Base-by-base conservation (phyloP, 768 basidiomycete species). In the Lactarius evosmus region DNA sequence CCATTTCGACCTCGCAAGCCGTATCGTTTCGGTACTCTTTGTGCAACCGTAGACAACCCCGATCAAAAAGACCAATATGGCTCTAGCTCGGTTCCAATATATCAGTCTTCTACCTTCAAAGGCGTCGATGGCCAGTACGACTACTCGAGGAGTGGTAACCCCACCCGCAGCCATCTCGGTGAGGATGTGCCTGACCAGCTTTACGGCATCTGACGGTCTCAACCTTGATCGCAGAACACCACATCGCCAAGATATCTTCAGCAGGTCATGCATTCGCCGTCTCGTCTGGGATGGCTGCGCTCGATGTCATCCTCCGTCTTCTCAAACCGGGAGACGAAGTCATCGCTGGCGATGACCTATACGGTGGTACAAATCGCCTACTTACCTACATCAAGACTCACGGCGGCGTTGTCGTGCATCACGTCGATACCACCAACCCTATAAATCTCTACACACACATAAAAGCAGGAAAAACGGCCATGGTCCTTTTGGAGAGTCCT, bases 61-160 rank as follows among this genome's bases (percentile, higher is more conserved):
- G 82, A 82, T 60, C 89, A 88, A 77, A 95, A 96, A 75, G 96
- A 99, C 77, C 96, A 98, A 77, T 89, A 95, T 74, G 95, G 95
- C 22, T 87, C 92, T 63, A 93, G 91, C 69, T 90, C 89, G 7
- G 93, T 98, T 1, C 97, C 97, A 25, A 98, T 99, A 76, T 99
- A 98, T 77, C 97, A 98, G 78, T 90, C 94, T 1, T 86, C 97
- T 8, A 99, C 97, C 0, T 98, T 99, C 85, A 98, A 98, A 78
- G 97, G 96, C 52, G 78, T 96, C 49, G 82, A 81, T 19, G 91
- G 89, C 57, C 83, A 88, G 70, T 99, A 95, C 72, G 96, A 98
- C 76, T 99, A 98, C 76, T 83, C 91, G 14, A 82, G 97, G 65
- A 94, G 92, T 71, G 97, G 97, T 33, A 99, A 99, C 75, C 97